Base-by-base conservation (phyloP, 345 rosid genomes). In the Ricinus communis region DNA sequence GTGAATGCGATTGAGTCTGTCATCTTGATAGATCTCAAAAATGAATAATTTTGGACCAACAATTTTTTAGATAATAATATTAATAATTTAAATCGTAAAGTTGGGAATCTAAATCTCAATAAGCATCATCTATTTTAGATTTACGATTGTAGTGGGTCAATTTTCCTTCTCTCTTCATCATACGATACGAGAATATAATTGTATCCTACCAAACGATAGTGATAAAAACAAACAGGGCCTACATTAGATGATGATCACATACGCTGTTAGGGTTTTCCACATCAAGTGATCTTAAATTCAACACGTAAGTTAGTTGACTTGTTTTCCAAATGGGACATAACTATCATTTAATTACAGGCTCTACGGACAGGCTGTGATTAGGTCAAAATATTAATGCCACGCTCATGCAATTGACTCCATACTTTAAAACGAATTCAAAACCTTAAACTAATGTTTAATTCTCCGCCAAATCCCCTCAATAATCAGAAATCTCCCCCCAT, bases 281-380 rank as follows among this genome's bases (percentile, higher is more conserved):
- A 53, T 41, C 80, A 70, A 16, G 15, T 43, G 16, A 57, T 21
- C 69, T 72, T 49, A 52, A 55, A 70, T 68, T 41, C 24, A 43
- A 31, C 15, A 22, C 46, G 15, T 16, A 40, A 49, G 70, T 68
- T 62, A 47, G 68, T 63, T 71, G 79, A 79, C 65, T 56, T 54
- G 49, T 15, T 82, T 54, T 33, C 38, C 11, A 16, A 40, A 6
- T 53, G 68, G 27, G 52, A 56, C 69, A 66, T 36, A 36, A 71
- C 27, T 64, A 28, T 54, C 71, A 76, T 70, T 81, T 51, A 78
- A 55, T 61, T 73, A 38, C 57, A 45, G 68, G 57, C 64, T 67
- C 43, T 46, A 61, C 18, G 41, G 61, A 72, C 84, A 80, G 84
- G 31, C 85, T 81, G 85, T 62, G 75, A 69, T 75, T 81, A 72